Percentiles rank a stretch among this genome's conserved stretches.
Evolutionary conservation across 2,329 filamentous ascomycete genomes (phyloP).

Genomic region (Periconia macrospinosa): DNA sequence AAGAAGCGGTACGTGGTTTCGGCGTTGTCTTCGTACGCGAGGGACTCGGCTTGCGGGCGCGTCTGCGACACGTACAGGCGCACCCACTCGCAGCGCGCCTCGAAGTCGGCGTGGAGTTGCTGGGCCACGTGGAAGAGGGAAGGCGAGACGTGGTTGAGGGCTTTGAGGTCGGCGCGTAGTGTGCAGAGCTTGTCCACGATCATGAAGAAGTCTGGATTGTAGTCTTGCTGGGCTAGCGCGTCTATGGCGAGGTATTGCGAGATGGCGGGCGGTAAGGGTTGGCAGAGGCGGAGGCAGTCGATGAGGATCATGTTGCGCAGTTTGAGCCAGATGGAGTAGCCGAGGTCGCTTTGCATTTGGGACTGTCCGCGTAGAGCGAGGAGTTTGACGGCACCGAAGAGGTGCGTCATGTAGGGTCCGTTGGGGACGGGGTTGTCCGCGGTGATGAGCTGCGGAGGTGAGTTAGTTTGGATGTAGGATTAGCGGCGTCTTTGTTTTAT

Average conservation of each 20-base stretch:
- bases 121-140: conserved; percentile 6
- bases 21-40: not conserved
- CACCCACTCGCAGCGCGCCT: conserved; percentile 3
- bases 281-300: conserved; percentile 9
- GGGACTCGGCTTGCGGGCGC: not conserved
- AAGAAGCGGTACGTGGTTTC: conserved; percentile 11
- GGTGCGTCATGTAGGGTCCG: conserved; percentile 12
- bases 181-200: conserved; percentile 11
- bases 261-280: conserved; percentile 12
- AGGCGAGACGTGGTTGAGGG: conserved; percentile 8
- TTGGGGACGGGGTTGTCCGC: conserved; percentile 10
- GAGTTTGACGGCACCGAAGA: conserved; percentile 16
- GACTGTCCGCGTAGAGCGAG: conserved; percentile 8
- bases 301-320: not conserved
- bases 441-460: conserved; percentile 10
- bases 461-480: not conserved
- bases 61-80: conserved; percentile 1
- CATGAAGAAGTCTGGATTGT: conserved; percentile 9
- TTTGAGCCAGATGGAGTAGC: not conserved
- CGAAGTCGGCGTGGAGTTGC: conserved; percentile 2
- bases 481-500: not conserved
- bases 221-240: conserved; percentile 6
- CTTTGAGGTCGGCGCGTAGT: conserved; percentile 11
- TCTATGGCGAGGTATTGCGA: conserved; percentile 9
- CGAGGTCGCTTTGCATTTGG: conserved; percentile 4